Conservation (phyloP, 345 rosid genomes). For the Murraya koenigii region DNA sequence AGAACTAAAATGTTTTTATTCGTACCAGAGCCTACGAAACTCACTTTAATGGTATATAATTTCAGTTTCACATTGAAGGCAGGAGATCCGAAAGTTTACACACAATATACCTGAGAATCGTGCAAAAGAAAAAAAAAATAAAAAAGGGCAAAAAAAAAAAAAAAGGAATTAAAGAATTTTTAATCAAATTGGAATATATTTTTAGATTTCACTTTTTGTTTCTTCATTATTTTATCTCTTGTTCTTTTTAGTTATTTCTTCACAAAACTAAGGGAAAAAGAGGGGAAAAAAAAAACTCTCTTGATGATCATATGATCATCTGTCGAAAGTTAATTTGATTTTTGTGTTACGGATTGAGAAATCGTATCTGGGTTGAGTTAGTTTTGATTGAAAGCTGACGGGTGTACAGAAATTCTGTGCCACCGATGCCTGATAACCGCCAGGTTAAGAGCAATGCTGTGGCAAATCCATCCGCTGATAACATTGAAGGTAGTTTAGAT, state of each 20-base stretch:
- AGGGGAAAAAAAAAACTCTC: not conserved
- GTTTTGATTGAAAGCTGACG: conserved; percentile 20
- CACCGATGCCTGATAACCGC: conserved; percentile 67
- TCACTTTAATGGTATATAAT: not conserved
- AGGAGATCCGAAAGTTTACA: conserved; percentile 46
- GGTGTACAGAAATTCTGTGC: conserved; percentile 13
- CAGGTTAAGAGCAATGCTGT: conserved; percentile 59
- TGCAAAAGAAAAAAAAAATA: conserved; percentile 13
- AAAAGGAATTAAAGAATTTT: conserved; percentile 19
- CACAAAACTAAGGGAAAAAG: not conserved
- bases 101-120: conserved; percentile 32
- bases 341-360: not conserved
- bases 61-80: conserved; percentile 29
- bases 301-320: conserved; percentile 32
- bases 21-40: not conserved
- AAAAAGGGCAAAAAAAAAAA: conserved; percentile 24
- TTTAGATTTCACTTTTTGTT: conserved; percentile 31
- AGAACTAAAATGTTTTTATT: not conserved
- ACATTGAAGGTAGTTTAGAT: conserved; percentile 53
- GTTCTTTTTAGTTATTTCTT: conserved; percentile 20
- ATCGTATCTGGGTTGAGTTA: conserved; percentile 14
- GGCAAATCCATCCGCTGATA: conserved; percentile 54
- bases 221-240: conserved; percentile 18
- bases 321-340: conserved; percentile 16
- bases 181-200: conserved; percentile 49